Percentiles rank a stretch among this genome's conserved stretches.
Conservation (phyloP, 441 rosid genomes). For the Adansonia gregorii region DNA sequence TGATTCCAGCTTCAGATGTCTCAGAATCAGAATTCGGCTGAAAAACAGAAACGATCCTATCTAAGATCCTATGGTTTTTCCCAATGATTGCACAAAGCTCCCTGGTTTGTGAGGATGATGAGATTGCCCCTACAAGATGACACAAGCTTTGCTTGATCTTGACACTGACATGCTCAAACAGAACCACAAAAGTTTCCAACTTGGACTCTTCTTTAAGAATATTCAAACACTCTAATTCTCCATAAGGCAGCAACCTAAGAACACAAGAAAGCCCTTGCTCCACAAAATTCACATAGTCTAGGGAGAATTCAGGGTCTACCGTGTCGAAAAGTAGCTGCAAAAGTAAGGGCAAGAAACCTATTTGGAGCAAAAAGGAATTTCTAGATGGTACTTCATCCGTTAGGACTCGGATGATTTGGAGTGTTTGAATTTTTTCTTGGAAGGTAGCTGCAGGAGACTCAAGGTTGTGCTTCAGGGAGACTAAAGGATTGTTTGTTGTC, state of each 20-base stretch:
- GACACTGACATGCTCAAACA: conserved; percentile 43
- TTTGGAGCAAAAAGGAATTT: conserved; percentile 35
- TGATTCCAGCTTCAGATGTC: conserved; percentile 40
- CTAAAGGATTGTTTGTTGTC: conserved; percentile 27
- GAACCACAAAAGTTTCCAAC: conserved; percentile 34
- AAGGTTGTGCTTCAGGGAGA: conserved; percentile 42
- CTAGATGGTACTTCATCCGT: conserved; percentile 35
- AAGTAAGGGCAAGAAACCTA: conserved; percentile 53
- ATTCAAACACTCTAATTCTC: conserved; percentile 38
- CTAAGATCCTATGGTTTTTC: conserved; percentile 31
- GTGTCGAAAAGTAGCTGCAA: conserved; percentile 42
- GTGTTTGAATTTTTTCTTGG: conserved; percentile 35
- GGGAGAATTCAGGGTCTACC: conserved; percentile 29
- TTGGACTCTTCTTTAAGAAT: conserved; percentile 45
- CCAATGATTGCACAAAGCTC: conserved; percentile 41
- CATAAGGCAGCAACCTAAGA: conserved; percentile 36
- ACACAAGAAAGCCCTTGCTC: conserved; percentile 45
- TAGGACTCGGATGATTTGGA: conserved; percentile 34
- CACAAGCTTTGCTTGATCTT: conserved; percentile 44
- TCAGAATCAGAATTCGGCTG: conserved; percentile 27
- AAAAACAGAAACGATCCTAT: conserved; percentile 33
- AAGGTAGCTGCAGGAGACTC: conserved; percentile 37
- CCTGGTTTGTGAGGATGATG: conserved; percentile 44
- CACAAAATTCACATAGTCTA: conserved; percentile 33
- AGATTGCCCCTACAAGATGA: conserved; percentile 42